Conservation (phyloP, 1,139 yeast genomes). For the Candida labiduridarum region DNA sequence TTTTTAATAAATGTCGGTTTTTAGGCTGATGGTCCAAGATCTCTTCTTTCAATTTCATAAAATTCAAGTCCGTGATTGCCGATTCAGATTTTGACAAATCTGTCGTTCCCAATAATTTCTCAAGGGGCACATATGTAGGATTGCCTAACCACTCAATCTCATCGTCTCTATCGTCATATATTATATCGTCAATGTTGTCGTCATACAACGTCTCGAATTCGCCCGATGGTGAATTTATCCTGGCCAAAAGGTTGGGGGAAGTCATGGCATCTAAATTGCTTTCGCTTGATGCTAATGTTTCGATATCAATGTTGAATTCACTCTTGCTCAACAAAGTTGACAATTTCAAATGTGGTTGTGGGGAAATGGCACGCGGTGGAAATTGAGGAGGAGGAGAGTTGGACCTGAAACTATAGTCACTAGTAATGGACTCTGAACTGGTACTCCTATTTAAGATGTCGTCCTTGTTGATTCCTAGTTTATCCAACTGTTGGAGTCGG, state of each 20-base stretch:
- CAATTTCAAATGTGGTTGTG: constrained; percentile 23
- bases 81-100: constrained; percentile 17
- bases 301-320: constrained; percentile 10
- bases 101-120: constrained; percentile 21
- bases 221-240: constrained; percentile 5
- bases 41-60: constrained; percentile 23
- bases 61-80: constrained; percentile 21
- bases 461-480: constrained; percentile 24
- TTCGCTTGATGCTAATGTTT: neutral
- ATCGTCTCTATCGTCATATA: constrained; percentile 10
- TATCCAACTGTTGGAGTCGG: constrained; percentile 29
- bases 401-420: constrained; percentile 6
- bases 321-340: constrained; percentile 15
- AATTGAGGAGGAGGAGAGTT: constrained; percentile 18
- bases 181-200: constrained; percentile 13
- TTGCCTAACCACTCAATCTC: constrained; percentile 11
- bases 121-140: constrained; percentile 28
- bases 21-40: constrained; percentile 22
- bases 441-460: constrained; percentile 4
- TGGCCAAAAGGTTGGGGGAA: constrained; percentile 17
- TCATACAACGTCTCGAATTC: constrained; percentile 9
- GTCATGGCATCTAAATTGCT: neutral
- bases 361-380: constrained; percentile 11
- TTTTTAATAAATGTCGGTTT: constrained; percentile 35
- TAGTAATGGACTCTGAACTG: neutral